Evolutionary conservation across 2,329 filamentous ascomycete genomes (phyloP).

Genomic region (Curvularia verruculosa): DNA sequence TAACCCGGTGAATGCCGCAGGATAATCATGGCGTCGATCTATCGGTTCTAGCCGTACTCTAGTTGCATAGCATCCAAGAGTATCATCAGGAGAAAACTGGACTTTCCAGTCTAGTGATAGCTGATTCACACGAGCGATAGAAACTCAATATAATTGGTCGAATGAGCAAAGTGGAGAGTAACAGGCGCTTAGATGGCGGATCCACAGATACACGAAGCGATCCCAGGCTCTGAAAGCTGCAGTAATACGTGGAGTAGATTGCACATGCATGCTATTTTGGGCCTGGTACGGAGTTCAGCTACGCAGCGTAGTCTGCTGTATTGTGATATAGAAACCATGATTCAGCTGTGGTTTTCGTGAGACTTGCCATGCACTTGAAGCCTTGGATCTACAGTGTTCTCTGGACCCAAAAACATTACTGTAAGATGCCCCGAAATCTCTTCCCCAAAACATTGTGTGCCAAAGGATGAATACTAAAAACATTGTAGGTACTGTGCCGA

Average conservation of each 20-base stretch:
- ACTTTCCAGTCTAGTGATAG: constrained; percentile 21
- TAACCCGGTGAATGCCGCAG: constrained; percentile 11
- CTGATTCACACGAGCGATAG: constrained; percentile 25
- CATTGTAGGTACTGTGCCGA: background rate
- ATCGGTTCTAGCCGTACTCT: constrained; percentile 14
- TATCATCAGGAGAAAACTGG: background rate
- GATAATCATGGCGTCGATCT: background rate
- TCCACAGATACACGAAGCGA: constrained; percentile 26
- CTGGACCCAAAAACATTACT: background rate
- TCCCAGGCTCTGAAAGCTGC: constrained; percentile 15
- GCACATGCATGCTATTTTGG: constrained; percentile 21
- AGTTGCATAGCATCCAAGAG: constrained; percentile 6
- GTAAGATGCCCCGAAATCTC: background rate
- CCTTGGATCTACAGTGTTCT: background rate
- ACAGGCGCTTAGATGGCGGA: constrained; percentile 10
- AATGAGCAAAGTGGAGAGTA: constrained; percentile 7
- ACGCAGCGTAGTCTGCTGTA: constrained; percentile 3
- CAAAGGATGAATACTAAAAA: background rate
- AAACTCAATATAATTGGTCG: constrained; percentile 23
- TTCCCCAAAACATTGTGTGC: background rate
- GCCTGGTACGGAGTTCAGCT: constrained; percentile 11
- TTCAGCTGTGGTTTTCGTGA: background rate
- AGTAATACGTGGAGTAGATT: constrained; percentile 33
- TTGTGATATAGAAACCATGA: background rate
- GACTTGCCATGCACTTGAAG: background rate